Conservation (phyloP, 768 basidiomycete genomes). For the Infundibulicybe gibba region DNA sequence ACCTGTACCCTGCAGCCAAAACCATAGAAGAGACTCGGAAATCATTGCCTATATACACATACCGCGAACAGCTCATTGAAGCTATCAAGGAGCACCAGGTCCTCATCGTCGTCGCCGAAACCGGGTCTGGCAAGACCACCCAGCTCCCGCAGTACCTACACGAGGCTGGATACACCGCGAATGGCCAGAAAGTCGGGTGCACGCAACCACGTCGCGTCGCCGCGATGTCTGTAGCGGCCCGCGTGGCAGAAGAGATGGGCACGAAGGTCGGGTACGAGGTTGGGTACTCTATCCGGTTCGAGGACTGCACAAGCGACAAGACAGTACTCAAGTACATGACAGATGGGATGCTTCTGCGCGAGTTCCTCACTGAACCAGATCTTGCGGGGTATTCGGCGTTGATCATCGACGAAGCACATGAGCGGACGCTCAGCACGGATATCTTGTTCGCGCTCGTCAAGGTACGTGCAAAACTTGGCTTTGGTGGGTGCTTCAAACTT, state of each 20-base stretch:
- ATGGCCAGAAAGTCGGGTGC: constrained; percentile 88
- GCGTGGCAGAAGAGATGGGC: constrained; percentile 99
- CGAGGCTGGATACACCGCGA: constrained; percentile 91
- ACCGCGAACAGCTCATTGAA: constrained; percentile 82
- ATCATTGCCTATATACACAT: constrained; percentile 87
- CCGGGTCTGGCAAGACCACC: constrained; percentile 98
- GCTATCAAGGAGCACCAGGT: constrained; percentile 92
- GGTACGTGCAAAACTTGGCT: constrained; percentile 50
- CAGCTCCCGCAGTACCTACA: constrained; percentile 98
- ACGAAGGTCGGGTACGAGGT: constrained; percentile 97
- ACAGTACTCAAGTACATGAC: constrained; percentile 99
- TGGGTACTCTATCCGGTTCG: constrained; percentile 99
- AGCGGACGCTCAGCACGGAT: constrained; percentile 96
- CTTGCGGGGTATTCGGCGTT: constrained; percentile 91
- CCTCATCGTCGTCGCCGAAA: constrained; percentile 96
- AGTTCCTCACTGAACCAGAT: constrained; percentile 97
- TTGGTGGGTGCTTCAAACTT: constrained; percentile 6
- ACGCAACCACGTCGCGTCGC: constrained; percentile 98
- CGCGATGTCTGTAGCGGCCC: constrained; percentile 98
- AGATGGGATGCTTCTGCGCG: constrained; percentile 95
- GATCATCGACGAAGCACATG: constrained; percentile 99
- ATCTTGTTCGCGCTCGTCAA: constrained; percentile 98
- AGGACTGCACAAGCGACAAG: constrained; percentile 99
- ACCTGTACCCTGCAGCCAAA: constrained; percentile 46
- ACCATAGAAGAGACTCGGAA: constrained; percentile 93